Base-by-base conservation (phyloP, 2,329 filamentous ascomycete species). In the Neoscytalidium dimidiatum region DNA sequence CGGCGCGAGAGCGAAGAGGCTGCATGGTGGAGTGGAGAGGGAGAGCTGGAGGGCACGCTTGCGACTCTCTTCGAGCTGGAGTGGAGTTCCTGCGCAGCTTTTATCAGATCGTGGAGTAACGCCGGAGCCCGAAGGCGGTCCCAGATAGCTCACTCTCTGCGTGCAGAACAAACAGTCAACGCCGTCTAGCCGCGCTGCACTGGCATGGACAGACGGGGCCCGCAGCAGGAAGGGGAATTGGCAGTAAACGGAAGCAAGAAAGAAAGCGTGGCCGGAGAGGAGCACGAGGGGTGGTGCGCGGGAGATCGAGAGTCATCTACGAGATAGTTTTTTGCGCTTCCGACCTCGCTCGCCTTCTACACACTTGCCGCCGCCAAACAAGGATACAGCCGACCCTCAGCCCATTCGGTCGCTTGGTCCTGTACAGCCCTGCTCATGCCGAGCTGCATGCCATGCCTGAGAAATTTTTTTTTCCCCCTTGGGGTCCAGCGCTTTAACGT, bases 1-100 rank as follows among this genome's bases (percentile, higher is more conserved):
- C 63, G 28, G 51, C 64, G 21, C 64, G 62, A 14, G 56, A 57
- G 52, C 66, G 65, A 31, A 67, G 35, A 29, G 35, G 63, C 41
- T 61, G 48, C 67, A 68, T 68, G 56, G 38, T 56, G 35, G 66
- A 43, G 62, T 51, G 44, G 62, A 57, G 62, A 58, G 43, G 52
- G 33, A 26, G 21, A 35, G 31, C 14, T 57, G 51, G 38, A 29
- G 52, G 19, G 53, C 21, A 56, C 56, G 48, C 38, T 33, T 26
- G 41, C 51, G 41, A 29, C 49, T 62, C 28, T 56, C 48, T 19
- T 38, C 49, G 53, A 49, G 51, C 49, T 33, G 21, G 61, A n/a
- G 41, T 29, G 53, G 35, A 23, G 56, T 53, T n/a, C 61, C 61
- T 64, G 61, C 61, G 56, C 51, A 64, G 61, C 49, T 49, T 65